These are phyloP conservation scores for Colletotrichum spinosum DNA, from an alignment of 2,329 filamentous ascomycete species.

Conservation along the genomic window DNA sequence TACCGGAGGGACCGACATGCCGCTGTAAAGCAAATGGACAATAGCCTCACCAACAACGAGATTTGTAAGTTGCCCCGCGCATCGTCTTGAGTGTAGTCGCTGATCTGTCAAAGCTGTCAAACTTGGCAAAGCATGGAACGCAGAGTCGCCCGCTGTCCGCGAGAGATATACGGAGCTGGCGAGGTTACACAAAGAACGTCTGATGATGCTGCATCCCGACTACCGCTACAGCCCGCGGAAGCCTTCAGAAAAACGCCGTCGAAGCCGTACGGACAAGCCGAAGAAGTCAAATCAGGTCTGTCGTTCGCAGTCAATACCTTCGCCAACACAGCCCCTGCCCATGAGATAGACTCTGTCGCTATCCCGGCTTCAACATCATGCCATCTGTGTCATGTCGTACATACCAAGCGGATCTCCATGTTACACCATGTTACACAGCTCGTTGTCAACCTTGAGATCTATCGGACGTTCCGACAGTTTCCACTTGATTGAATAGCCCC, in stretches of 20 bases:
- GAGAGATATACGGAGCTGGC: slow-evolving; percentile 34
- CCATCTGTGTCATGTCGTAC: too few species aligned
- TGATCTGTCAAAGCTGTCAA: slow-evolving; percentile 41
- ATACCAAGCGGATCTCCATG: neutral
- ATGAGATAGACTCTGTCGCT: neutral
- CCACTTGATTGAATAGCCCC: too few species aligned
- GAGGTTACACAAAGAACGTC: slow-evolving; percentile 42
- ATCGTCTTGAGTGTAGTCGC: neutral
- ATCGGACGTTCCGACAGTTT: too few species aligned
- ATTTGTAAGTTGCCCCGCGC: slow-evolving; percentile 44
- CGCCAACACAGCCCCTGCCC: neutral
- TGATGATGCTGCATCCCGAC: slow-evolving; percentile 47
- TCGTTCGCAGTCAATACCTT: neutral
- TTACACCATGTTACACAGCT: too few species aligned
- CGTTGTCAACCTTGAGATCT: too few species aligned
- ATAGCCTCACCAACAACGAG: slow-evolving; percentile 43
- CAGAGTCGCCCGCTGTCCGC: slow-evolving; percentile 40
- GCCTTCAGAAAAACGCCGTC: slow-evolving; percentile 40
- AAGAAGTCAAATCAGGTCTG: slow-evolving; percentile 11
- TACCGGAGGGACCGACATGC: slow-evolving; percentile 46
- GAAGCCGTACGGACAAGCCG: slow-evolving; percentile 12
- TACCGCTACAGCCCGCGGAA: slow-evolving; percentile 55
- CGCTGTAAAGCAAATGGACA: slow-evolving; percentile 40
- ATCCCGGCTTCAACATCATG: too few species aligned
- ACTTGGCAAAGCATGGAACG: slow-evolving; percentile 45